A percentile compares a stretch with the other conserved stretches of the same genome.
phyloP scores from a whole-genome alignment of 805 yeast species.

The Kurtzmaniella fragi region DNA sequence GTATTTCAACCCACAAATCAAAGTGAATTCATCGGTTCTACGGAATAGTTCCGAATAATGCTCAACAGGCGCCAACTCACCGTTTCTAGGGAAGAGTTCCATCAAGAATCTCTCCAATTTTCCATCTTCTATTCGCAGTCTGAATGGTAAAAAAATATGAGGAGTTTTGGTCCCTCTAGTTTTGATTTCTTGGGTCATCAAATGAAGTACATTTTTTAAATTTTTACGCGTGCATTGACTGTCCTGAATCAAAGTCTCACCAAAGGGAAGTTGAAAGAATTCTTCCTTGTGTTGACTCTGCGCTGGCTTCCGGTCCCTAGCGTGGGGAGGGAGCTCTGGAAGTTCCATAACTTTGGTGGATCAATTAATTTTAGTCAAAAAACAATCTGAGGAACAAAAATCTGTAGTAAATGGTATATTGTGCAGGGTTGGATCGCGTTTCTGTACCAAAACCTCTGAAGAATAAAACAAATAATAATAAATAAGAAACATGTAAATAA shows the following conservation, averaged over 20 bases:
- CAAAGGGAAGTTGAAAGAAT: neutral
- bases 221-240: slow-evolving; percentile 56
- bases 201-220: slow-evolving; percentile 62
- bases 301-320: slow-evolving; percentile 1
- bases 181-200: slow-evolving; percentile 69
- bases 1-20: slow-evolving; percentile 72
- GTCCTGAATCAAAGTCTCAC: slow-evolving; percentile 1
- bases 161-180: slow-evolving; percentile 68
- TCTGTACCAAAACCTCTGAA: too few species aligned
- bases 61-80: slow-evolving; percentile 35
- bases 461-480: too few species aligned
- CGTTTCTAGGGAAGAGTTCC: slow-evolving; percentile 50
- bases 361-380: neutral
- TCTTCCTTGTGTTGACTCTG: neutral
- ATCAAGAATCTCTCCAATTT: slow-evolving; percentile 55
- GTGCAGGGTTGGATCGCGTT: too few species aligned
- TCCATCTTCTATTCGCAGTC: slow-evolving; percentile 62
- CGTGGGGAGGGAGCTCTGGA: neutral
- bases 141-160: slow-evolving; percentile 67
- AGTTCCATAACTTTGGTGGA: neutral
- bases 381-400: slow-evolving; percentile 2
- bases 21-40: slow-evolving; percentile 57
- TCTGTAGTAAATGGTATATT: slow-evolving; percentile 1
- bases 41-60: slow-evolving; percentile 39
- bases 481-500: too few species aligned